Evolutionary conservation across 2,329 filamentous ascomycete genomes (phyloP).

Genomic region (Chrysosporium keratinophilum): DNA sequence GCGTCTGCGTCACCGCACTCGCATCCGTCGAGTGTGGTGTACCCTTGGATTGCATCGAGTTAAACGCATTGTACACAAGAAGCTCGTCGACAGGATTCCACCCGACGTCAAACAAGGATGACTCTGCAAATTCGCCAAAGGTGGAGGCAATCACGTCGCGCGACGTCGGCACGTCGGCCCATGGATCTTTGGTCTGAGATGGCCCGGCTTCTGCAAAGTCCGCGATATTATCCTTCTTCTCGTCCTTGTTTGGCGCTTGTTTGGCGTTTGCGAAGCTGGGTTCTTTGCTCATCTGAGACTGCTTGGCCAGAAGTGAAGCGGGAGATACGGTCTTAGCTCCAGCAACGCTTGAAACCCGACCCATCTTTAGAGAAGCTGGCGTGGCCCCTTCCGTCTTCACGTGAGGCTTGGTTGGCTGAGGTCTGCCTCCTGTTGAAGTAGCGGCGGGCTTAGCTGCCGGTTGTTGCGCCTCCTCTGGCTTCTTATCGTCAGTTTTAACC

Average conservation of each 20-base stretch:
- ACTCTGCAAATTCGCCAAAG: conserved; percentile 27
- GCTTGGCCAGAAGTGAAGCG: conserved; percentile 26
- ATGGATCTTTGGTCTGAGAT: conserved; percentile 23
- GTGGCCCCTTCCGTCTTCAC: conserved; percentile 21
- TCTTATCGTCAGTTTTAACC: conserved; percentile 39
- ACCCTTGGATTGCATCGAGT: conserved; percentile 25
- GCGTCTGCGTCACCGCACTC: conserved; percentile 29
- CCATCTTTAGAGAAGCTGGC: conserved; percentile 26
- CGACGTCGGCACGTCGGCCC: conserved; percentile 31
- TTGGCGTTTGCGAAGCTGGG: conserved; percentile 19
- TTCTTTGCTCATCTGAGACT: conserved; percentile 23
- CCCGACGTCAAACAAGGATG: conserved; percentile 23
- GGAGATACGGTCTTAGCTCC: conserved; percentile 28
- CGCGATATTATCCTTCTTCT: conserved; percentile 20
- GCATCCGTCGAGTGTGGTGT: conserved; percentile 32
- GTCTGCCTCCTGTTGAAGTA: not conserved
- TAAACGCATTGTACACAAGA: conserved; percentile 30
- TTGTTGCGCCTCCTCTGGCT: conserved; percentile 13
- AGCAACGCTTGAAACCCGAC: conserved; percentile 26
- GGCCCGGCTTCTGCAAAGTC: conserved; percentile 19
- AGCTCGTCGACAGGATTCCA: conserved; percentile 32
- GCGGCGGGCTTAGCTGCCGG: conserved; percentile 18
- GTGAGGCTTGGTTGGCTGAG: conserved; percentile 18
- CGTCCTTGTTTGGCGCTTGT: conserved; percentile 20
- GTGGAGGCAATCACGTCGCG: conserved; percentile 31